These are phyloP conservation scores for Alternaria metachromatica DNA, from an alignment of 2,329 filamentous ascomycete genomes.

Conservation along the genomic window DNA sequence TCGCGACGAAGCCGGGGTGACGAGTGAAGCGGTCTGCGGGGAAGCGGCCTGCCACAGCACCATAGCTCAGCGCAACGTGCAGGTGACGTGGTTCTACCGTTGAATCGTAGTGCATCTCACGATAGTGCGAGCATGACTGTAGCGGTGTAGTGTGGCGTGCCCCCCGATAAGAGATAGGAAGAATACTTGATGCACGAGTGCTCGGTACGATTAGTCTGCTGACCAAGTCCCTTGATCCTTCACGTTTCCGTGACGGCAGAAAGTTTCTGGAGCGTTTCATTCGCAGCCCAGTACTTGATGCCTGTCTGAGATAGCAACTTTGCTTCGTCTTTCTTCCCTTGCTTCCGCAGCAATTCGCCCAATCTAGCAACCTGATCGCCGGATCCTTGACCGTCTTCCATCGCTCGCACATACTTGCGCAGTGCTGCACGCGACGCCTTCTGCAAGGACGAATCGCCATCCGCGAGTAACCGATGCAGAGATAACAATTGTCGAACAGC, in stretches of 20 bases:
- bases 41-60: conserved; percentile 12
- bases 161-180: conserved; percentile 21
- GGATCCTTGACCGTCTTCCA: conserved; percentile 31
- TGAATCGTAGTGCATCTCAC: conserved; percentile 17
- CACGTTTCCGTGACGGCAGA: conserved; percentile 30
- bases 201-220: conserved; percentile 23
- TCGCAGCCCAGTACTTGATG: conserved; percentile 38
- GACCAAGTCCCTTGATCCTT: conserved; percentile 13
- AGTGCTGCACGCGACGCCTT: conserved; percentile 58
- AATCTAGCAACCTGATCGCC: conserved; percentile 38
- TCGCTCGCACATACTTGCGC: conserved; percentile 42
- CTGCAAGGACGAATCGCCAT: conserved; percentile 60
- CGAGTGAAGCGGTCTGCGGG: conserved; percentile 34
- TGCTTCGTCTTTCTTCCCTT: conserved; percentile 38
- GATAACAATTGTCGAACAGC: conserved; percentile 59
- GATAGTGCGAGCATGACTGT: conserved; percentile 21
- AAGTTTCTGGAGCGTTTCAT: conserved; percentile 37
- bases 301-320: conserved; percentile 32
- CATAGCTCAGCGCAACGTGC: conserved; percentile 8
- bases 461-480: conserved; percentile 50
- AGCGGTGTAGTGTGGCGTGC: conserved; percentile 29
- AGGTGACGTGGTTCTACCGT: conserved; percentile 29
- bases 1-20: conserved; percentile 53
- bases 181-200: conserved; percentile 23
- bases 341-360: conserved; percentile 28